Evolutionary conservation across 345 rosid genomes (phyloP), one percentile per base, ranked within the genome.

Genomic region (Hypericum androsaemum): DNA sequence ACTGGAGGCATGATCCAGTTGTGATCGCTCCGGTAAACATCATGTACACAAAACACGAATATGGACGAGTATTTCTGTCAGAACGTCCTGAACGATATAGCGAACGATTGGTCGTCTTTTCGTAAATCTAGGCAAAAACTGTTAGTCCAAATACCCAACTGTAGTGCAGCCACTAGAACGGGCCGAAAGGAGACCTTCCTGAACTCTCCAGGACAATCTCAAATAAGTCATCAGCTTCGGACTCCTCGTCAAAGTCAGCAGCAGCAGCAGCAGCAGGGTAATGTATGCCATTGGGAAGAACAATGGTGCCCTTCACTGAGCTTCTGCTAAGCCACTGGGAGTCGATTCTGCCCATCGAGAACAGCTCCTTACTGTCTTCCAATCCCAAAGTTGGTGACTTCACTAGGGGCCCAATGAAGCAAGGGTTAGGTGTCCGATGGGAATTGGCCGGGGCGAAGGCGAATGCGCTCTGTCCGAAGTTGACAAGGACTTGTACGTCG

Each of bases 321-420:
- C 71, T 54, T 50, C 88, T 54, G 60, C 70, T 70, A 45, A 82
- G 69, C 89, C 92, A 87, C 41, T 80, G 88, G 8, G 97, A 72
- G 53, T 89, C 94, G 8, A 89, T 75, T 69, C 95, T 89, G 47
- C 95, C 95, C 77, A 86, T 89, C 12, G 97, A 89, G 59, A 89
- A 89, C 0, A 89, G 77, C 65, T 86, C 95, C 68, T 64, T 81
- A 61, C 97, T 86, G 22, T 89, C 95, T 13, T 80, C 97, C 11
- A 74, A 67, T 7, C 76, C 70, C 38, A 79, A 49, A 52, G 84
- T 67, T 6, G 89, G 72, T 17, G 81, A 68, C 12, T 62, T 74
- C 17, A 39, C 77, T 13, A 65, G 71, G 5, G 83, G 74, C 37
- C 78, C 72, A 13, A 70, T 68, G 66, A 83, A 80, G 68, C 89